These are phyloP conservation scores for Daldinia bambusicola DNA, from an alignment of 495 filamentous ascomycete species.

Conservation along the genomic window DNA sequence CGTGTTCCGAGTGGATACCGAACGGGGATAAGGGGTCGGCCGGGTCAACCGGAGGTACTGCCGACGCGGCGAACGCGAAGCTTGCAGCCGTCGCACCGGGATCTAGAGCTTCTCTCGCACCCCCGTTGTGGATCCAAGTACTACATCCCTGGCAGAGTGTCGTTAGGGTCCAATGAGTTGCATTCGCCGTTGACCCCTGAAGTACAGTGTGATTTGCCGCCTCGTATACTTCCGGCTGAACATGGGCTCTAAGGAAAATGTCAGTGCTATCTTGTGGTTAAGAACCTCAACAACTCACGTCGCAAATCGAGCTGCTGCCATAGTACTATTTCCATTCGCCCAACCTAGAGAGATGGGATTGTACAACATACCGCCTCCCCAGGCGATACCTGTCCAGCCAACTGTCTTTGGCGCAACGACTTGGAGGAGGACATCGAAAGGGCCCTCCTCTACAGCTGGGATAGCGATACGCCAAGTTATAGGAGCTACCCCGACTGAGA, in stretches of 20 bases:
- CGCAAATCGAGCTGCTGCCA: conserved; percentile 58
- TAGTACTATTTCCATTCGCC: conserved; percentile 54
- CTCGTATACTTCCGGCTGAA: conserved; percentile 53
- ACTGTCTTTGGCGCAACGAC: conserved; percentile 54
- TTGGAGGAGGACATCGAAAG: conserved; percentile 61
- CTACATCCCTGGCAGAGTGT: conserved; percentile 59
- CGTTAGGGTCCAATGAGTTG: conserved; percentile 61
- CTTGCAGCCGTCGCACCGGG: conserved; percentile 50
- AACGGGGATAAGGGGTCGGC: conserved; percentile 51
- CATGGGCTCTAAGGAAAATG: conserved; percentile 45
- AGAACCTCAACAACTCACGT: conserved; percentile 49
- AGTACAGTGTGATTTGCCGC: conserved; percentile 55
- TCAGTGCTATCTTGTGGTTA: conserved; percentile 12
- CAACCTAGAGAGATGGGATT: conserved; percentile 62
- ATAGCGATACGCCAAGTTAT: conserved; percentile 61
- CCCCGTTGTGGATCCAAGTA: conserved; percentile 48
- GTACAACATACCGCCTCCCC: conserved; percentile 62
- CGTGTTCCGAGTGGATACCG: conserved; percentile 54
- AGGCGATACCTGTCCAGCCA: conserved; percentile 60
- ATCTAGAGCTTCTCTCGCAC: conserved; percentile 46
- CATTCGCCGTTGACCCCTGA: conserved; percentile 56
- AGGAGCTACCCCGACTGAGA: conserved; percentile 48
- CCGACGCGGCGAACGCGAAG: conserved; percentile 55
- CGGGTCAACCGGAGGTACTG: conserved; percentile 45
- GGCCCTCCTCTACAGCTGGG: conserved; percentile 52